phyloP scores from a whole-genome alignment of 2,329 filamentous ascomycete genomes.

The Lizonia empirigonia region DNA sequence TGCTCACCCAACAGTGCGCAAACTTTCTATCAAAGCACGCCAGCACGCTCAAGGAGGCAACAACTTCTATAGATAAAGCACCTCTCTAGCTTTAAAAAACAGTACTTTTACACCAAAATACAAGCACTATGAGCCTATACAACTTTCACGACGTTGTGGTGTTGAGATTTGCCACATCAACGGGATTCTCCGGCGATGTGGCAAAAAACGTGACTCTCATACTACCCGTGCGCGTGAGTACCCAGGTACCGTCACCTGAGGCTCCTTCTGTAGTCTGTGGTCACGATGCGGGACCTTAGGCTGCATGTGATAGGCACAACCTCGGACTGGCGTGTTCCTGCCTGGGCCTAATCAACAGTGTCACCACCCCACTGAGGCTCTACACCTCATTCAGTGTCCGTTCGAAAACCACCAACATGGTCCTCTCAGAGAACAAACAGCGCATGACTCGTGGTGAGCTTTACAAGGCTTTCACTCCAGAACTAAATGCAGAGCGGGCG shows the following conservation, averaged over 20 bases:
- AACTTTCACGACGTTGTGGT: too few species aligned
- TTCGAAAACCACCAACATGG: slow-evolving; percentile 22
- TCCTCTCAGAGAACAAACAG: slow-evolving; percentile 44
- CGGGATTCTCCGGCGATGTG: too few species aligned
- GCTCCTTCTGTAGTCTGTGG: not conserved
- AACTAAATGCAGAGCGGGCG: slow-evolving; percentile 67
- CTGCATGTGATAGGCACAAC: not conserved
- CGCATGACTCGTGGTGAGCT: slow-evolving; percentile 71
- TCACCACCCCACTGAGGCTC: not conserved
- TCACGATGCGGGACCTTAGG: not conserved
- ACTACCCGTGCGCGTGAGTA: not conserved
- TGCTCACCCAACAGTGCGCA: too few species aligned
- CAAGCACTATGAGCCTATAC: too few species aligned
- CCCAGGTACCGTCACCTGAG: too few species aligned
- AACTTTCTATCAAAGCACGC: too few species aligned
- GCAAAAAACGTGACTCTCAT: too few species aligned
- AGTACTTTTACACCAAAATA: too few species aligned
- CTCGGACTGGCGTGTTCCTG: not conserved
- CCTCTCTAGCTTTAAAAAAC: too few species aligned
- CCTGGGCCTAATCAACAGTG: not conserved
- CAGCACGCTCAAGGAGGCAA: too few species aligned
- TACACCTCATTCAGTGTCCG: not conserved
- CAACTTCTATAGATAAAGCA: too few species aligned
- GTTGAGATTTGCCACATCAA: too few species aligned
- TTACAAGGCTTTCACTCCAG: slow-evolving; percentile 74